phyloP scores from a whole-genome alignment of 345 rosid species.

The Citrus maxima region DNA sequence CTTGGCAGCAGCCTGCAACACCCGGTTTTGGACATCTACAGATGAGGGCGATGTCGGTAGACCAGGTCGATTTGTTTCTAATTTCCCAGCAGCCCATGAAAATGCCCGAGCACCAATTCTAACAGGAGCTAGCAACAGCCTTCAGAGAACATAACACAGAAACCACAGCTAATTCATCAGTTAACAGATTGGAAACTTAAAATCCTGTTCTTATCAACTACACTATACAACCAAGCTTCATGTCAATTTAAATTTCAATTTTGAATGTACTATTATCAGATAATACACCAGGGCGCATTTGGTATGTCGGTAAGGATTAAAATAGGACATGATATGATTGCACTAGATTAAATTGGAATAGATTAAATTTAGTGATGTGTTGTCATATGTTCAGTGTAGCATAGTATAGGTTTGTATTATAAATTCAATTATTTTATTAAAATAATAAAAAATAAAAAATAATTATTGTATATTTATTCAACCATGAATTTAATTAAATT shows the following conservation, averaged over 20 bases:
- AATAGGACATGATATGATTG: too few relatives aligned
- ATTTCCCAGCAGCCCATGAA: conserved; percentile 82
- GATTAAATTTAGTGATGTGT: too few relatives aligned
- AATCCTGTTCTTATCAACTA: not conserved
- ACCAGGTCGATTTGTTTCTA: conserved; percentile 77
- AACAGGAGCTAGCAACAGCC: conserved; percentile 65
- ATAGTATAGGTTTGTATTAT: too few relatives aligned
- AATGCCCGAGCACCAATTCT: conserved; percentile 67
- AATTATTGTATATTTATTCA: too few relatives aligned
- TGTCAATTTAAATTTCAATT: not conserved
- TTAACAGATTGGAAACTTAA: not conserved
- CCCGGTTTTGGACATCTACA: conserved; percentile 72
- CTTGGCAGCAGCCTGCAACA: conserved; percentile 87
- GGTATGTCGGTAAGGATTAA: too few relatives aligned
- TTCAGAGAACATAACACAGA: conserved; percentile 16
- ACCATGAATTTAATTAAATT: too few relatives aligned
- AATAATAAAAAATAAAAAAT: too few relatives aligned
- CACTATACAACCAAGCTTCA: not conserved
- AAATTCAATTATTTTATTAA: too few relatives aligned
- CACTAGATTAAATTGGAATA: too few relatives aligned
- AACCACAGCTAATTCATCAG: not conserved
- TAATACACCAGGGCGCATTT: not conserved
- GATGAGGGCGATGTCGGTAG: conserved; percentile 96
- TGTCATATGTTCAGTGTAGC: too few relatives aligned
- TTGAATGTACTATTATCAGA: not conserved